Conservation (phyloP, 495 filamentous ascomycete genomes). For the Penicillium diatomitis region DNA sequence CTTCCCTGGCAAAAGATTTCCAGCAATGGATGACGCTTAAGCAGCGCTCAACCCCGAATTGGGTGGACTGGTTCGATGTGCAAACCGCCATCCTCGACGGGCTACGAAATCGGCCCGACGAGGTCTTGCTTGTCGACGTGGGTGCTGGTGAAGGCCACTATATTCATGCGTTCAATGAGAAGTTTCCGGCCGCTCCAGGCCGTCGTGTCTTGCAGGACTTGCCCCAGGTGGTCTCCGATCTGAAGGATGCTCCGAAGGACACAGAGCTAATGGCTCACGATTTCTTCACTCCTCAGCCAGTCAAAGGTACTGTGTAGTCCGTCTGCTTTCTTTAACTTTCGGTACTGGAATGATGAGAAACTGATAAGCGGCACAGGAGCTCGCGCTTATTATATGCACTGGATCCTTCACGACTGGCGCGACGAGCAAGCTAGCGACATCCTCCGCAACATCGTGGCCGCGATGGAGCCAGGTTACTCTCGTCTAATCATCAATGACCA, state of each 20-base stretch:
- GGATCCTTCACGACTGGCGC: slow-evolving; percentile 40
- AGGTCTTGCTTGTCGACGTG: slow-evolving; percentile 46
- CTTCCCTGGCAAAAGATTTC: slow-evolving; percentile 15
- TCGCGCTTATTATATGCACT: slow-evolving; percentile 30
- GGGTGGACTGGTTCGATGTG: slow-evolving; percentile 29
- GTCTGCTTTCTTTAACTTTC: slow-evolving; percentile 37
- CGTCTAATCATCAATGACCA: slow-evolving; percentile 26
- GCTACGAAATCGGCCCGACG: slow-evolving; percentile 16
- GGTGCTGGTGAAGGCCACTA: slow-evolving; percentile 44
- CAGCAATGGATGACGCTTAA: slow-evolving; percentile 34
- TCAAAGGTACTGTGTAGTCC: slow-evolving; percentile 19
- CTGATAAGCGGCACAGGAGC: slow-evolving; percentile 16
- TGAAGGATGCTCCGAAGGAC: neutral
- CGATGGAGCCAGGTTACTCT: slow-evolving; percentile 34
- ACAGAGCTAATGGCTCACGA: slow-evolving; percentile 27
- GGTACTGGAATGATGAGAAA: slow-evolving; percentile 39
- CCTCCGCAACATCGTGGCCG: slow-evolving; percentile 20
- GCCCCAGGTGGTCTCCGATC: slow-evolving; percentile 25
- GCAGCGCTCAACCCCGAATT: slow-evolving; percentile 31
- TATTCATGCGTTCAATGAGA: slow-evolving; percentile 25
- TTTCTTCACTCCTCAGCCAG: slow-evolving; percentile 45
- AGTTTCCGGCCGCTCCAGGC: slow-evolving; percentile 24
- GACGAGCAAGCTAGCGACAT: slow-evolving; percentile 33
- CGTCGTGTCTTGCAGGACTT: slow-evolving; percentile 42
- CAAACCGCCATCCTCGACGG: slow-evolving; percentile 6